Conservation (phyloP, 2,329 filamentous ascomycete genomes). For the Colletotrichum graminicola region DNA sequence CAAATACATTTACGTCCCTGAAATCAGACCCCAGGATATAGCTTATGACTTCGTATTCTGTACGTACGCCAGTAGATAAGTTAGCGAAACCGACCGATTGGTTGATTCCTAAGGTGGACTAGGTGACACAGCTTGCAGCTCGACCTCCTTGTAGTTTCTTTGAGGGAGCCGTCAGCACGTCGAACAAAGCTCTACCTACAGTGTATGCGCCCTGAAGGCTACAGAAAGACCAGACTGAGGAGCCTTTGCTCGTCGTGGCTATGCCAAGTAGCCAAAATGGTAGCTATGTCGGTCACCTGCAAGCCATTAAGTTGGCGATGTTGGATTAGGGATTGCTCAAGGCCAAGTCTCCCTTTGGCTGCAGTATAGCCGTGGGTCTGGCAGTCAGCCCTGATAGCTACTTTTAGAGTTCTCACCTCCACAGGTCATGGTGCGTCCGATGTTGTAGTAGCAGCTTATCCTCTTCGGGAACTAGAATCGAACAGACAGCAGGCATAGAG, state of each 20-base stretch:
- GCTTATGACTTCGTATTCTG: background rate
- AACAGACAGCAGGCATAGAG: background rate
- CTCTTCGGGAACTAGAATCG: background rate
- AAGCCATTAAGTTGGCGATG: background rate
- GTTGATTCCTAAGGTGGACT: background rate
- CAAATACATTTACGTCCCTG: background rate
- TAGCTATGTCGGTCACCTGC: constrained; percentile 17
- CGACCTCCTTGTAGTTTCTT: background rate
- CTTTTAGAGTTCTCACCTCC: constrained; percentile 13
- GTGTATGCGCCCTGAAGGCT: background rate
- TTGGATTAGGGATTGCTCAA: background rate
- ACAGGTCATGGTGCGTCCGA: background rate
- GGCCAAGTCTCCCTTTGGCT: background rate
- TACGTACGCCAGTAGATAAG: background rate
- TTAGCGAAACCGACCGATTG: background rate
- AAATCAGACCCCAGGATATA: background rate
- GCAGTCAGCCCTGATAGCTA: background rate
- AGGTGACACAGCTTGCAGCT: background rate
- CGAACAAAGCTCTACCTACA: background rate
- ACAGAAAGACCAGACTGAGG: background rate
- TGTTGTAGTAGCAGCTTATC: background rate
- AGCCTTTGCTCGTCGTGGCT: background rate
- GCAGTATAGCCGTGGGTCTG: background rate
- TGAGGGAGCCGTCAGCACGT: background rate
- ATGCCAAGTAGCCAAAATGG: constrained; percentile 1